phyloP scores from a whole-genome alignment of 108 stramenopile genomes.

The Nannochloropsis granulata region DNA sequence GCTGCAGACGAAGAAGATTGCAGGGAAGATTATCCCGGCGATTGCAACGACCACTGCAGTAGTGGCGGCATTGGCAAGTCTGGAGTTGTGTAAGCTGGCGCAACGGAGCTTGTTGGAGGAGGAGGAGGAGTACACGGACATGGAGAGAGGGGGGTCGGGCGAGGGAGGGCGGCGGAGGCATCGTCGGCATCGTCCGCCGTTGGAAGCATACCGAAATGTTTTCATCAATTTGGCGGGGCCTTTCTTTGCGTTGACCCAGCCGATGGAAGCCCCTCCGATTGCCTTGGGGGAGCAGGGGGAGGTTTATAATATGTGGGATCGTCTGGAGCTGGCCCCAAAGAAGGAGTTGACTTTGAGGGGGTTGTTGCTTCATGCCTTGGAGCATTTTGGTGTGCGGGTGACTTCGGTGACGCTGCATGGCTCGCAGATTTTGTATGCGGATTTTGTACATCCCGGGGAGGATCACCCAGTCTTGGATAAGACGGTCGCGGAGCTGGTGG shows the following conservation, averaged over 20 bases:
- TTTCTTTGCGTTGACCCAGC: slow-evolving; percentile 35
- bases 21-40: slow-evolving; percentile 34
- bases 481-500: slow-evolving; percentile 3
- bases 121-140: slow-evolving; percentile 1
- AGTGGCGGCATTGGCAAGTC: slow-evolving; percentile 17
- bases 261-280: slow-evolving; percentile 18
- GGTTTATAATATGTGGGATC: slow-evolving; percentile 29
- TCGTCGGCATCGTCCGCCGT: slow-evolving; percentile 2
- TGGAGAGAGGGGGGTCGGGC: neutral
- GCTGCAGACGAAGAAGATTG: slow-evolving; percentile 27
- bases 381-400: neutral
- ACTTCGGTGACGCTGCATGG: neutral
- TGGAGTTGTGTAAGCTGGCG: slow-evolving; percentile 33
- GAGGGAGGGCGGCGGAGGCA: neutral
- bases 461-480: neutral
- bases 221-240: slow-evolving; percentile 39
- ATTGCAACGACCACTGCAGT: slow-evolving; percentile 39
- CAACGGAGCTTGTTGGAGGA: neutral
- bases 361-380: neutral
- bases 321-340: slow-evolving; percentile 2
- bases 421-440: slow-evolving; percentile 13
- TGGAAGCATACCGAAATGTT: slow-evolving; percentile 22
- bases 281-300: neutral
- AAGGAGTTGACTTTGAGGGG: slow-evolving; percentile 10
- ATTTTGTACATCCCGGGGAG: slow-evolving; percentile 16